Conservation (phyloP, 164 flowering plant genomes). For the Houttuynia cordata region DNA sequence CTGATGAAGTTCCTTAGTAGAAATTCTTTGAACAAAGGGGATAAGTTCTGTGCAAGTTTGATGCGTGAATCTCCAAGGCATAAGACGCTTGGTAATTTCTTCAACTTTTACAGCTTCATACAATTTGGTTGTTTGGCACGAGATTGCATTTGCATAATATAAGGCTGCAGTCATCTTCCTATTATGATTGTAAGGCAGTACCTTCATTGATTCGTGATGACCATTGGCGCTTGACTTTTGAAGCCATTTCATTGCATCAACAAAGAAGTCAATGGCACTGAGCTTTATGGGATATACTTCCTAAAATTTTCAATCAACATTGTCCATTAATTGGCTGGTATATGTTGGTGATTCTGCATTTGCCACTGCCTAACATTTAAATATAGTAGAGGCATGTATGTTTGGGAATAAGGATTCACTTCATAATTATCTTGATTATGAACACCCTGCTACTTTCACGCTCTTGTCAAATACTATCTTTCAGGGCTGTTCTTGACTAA, state of each 20-base stretch:
- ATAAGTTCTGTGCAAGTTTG: conserved; percentile 61
- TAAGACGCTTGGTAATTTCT: conserved; percentile 40
- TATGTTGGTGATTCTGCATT: neutral
- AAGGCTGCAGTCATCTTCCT: no score
- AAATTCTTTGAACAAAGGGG: conserved; percentile 70
- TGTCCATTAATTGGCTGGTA: no score
- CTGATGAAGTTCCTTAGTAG: conserved; percentile 52
- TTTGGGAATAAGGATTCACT: neutral
- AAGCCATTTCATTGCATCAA: no score
- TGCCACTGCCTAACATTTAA: neutral
- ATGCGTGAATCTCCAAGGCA: conserved; percentile 82
- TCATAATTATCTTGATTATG: neutral
- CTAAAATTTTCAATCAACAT: neutral
- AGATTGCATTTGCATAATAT: no score
- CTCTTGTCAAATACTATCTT: no score
- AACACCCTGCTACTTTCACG: neutral
- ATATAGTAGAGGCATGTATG: neutral
- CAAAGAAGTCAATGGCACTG: no score
- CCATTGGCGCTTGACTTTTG: no score
- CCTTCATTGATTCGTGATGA: neutral
- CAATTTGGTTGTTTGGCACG: no score
- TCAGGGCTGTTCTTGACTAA: no score
- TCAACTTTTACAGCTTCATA: neutral
- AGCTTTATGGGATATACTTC: no score
- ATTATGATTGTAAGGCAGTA: no score